phyloP scores from a whole-genome alignment of 345 rosid genomes.

The Crucihimalaya himalaica region DNA sequence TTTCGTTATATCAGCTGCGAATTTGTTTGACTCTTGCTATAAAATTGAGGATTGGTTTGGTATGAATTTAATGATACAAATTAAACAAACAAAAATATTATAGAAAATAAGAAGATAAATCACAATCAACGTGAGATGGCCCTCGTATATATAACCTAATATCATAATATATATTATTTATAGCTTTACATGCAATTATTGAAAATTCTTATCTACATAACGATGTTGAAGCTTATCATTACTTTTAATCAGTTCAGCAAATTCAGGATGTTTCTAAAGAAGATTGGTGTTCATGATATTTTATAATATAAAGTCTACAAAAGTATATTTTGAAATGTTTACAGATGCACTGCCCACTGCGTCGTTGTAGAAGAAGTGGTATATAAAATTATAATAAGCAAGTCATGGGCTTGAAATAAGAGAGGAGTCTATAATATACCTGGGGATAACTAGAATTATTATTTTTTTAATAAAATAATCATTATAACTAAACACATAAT shows the following conservation, averaged over 20 bases:
- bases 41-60: neutral
- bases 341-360: neutral
- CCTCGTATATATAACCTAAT: neutral
- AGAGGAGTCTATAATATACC: neutral
- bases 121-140: constrained; percentile 29
- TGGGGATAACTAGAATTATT: too few species aligned
- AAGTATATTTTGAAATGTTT: neutral
- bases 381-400: constrained; percentile 15
- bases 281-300: constrained; percentile 14
- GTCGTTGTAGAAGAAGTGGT: neutral
- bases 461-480: neutral
- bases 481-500: neutral
- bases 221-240: constrained; percentile 34
- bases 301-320: neutral
- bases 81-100: neutral
- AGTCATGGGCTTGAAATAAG: constrained; percentile 15
- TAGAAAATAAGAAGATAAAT: constrained; percentile 30
- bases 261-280: constrained; percentile 27
- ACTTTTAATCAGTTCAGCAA: constrained; percentile 6
- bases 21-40: constrained; percentile 1
- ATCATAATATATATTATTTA: constrained; percentile 17
- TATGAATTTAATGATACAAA: constrained; percentile 7
- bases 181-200: constrained; percentile 33
- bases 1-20: neutral
- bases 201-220: constrained; percentile 29